Evolutionary conservation across 2,329 filamentous ascomycete species (phyloP), one percentile per base, ranked within the genome.

Genomic region (Emergomyces orientalis): DNA sequence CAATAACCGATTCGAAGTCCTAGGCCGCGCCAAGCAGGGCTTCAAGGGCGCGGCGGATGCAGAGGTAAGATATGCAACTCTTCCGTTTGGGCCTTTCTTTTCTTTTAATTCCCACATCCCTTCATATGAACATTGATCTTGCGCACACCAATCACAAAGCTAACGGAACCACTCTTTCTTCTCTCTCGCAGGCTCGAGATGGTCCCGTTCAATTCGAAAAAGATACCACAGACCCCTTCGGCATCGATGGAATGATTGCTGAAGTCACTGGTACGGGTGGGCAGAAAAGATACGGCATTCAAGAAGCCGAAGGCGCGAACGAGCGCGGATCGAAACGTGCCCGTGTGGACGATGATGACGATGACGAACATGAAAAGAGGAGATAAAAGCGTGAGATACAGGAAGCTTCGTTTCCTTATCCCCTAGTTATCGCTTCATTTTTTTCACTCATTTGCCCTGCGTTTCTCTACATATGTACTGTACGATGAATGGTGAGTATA

Each of bases 141-240:
- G 22, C 22, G 11, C 22, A 22, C 56, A 54, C 25, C 8, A 51
- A 47, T 55, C 30, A 32, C n/a, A 54, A 47, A 14, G 30, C 25
- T 45, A 37, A 62, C 43, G 54, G 39, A 32, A 51, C 56, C n/a
- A 52, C 25, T 19, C 63, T 60, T 14, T 59, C 32, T 32, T 27
- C 30, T 22, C 51, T 56, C 14, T 43, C 30, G 60, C 69, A 89
- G 85, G 86, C 85, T 65, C 85, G 92, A 62, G 90, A 95, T 70
- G 94, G 94, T 5, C 94, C 94, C 0, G 94, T 99, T 34, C 90
- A 96, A 75, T 99, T 99, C 70, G 93, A 97, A 76, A 96, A 93
- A 76, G 93, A 97, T 61, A 83, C 75, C 49, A 81, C 84, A 22
- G 93, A 97, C 76, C 91, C 91, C 0, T 97, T 97, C 75, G 92